Base-by-base conservation (phyloP, 768 basidiomycete genomes). In the Leccinum disarticulatum region DNA sequence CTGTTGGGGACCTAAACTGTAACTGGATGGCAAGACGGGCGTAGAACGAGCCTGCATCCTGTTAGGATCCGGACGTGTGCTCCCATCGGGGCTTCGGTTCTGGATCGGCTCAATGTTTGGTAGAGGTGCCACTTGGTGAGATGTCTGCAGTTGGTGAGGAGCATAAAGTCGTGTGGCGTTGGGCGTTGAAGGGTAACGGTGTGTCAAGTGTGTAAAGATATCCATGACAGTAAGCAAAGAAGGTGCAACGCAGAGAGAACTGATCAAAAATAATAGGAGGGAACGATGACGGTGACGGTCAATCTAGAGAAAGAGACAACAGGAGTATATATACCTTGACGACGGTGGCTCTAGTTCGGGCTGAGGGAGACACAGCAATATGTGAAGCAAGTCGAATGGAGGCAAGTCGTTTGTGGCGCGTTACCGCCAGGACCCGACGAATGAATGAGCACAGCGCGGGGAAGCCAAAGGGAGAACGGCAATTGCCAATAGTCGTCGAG, bases 251-350 rank as follows among this genome's bases (percentile, higher is more conserved):
- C 30, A 10, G 36, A 43, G 33, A 50, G 47, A 48, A 35, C 38
- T 55, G 60, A 49, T 25, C 31, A 36, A 35, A 35, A 14, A n/a
- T 9, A 35, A 25, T 4, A 17, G 17, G 15, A 53, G 38, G 62
- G 11, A 46, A 58, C 41, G 25, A 50, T 65, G 28, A 30, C 6
- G 50, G 48, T 38, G 6, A 11, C 17, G 2, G 60, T 58, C 41
- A 52, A 15, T 46, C 38, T 27, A 57, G 36, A 49, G 60, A 52
- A 59, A 43, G 31, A 3, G 14, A 27, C 4, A 6, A 33, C 8
- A 36, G n/a, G n/a, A 1, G 25, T 43, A 61, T 57, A 66, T 54
- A 61, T 66, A 70, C 69, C 65, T 62, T 54, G 14, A 46, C 33
- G 52, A 38, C 53, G 9, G 41, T 14, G 4, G 28, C 41, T 59